Percentiles rank a stretch among this genome's conserved stretches.
Evolutionary conservation across 495 filamentous ascomycete species (phyloP).

Genomic region (Podospora conica): DNA sequence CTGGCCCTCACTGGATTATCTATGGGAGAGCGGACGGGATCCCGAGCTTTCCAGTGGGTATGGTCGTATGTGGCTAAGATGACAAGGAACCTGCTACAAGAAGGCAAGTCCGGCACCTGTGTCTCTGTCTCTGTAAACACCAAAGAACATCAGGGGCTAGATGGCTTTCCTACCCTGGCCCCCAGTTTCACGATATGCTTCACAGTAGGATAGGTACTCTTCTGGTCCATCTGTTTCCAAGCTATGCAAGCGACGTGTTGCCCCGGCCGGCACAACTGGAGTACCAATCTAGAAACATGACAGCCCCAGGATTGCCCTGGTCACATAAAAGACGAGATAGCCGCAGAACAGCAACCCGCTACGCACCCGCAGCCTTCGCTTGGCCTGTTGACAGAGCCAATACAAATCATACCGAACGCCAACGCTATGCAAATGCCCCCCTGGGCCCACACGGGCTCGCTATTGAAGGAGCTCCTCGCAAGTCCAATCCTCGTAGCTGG

Average conservation of each 20-base stretch:
- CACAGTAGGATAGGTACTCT: neutral
- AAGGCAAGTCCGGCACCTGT: neutral
- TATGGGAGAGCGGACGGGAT: constrained; percentile 49
- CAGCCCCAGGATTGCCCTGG: neutral
- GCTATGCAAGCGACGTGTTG: neutral
- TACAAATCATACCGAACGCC: constrained; percentile 18
- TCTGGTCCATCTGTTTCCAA: neutral
- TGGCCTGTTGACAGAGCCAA: neutral
- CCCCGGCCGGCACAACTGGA: neutral
- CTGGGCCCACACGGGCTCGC: constrained; percentile 1
- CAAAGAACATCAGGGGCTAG: neutral
- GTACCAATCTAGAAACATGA: neutral
- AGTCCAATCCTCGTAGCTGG: constrained; percentile 97
- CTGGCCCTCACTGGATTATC: constrained; percentile 30
- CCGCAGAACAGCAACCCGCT: neutral
- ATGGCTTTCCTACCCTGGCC: neutral
- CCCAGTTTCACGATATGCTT: neutral
- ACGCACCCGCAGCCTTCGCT: neutral
- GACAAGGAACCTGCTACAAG: neutral
- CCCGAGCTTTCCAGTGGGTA: constrained; percentile 39
- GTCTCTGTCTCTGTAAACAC: neutral
- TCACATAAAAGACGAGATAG: neutral
- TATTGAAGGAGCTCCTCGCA: constrained; percentile 81
- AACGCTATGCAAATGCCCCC: constrained; percentile 27
- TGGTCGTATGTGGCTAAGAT: constrained; percentile 37